A percentile compares a stretch with the other conserved stretches of the same genome.
phyloP scores from a whole-genome alignment of 192 early-diverging fungal species.

The Jimgerdemannia flammicorona region DNA sequence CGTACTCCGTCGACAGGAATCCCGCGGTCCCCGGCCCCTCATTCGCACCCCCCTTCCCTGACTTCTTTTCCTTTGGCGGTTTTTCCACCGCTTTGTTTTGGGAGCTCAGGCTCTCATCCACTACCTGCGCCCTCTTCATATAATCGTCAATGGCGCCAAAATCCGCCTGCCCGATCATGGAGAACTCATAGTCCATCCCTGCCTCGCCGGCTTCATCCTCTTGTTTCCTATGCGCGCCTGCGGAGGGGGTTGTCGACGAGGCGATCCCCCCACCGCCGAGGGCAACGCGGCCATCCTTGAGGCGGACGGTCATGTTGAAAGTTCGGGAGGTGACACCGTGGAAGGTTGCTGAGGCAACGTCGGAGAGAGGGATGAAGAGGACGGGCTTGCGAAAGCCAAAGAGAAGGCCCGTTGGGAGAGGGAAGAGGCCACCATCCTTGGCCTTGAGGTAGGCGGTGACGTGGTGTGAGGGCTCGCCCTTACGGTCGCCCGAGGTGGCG shows the following conservation, averaged over 20 bases:
- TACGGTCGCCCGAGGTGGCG: not conserved
- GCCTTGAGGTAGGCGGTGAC: constrained; percentile 26
- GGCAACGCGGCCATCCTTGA: constrained; percentile 1
- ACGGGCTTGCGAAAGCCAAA: constrained; percentile 54
- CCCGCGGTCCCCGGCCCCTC: no score
- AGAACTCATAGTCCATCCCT: constrained; percentile 17
- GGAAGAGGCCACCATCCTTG: constrained; percentile 36
- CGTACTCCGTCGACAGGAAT: constrained; percentile 4
- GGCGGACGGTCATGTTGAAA: constrained; percentile 28
- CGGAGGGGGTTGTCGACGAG: no score
- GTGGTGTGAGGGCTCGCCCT: no score
- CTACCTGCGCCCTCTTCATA: constrained; percentile 23
- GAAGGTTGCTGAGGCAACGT: constrained; percentile 28
- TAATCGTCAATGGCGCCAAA: constrained; percentile 33
- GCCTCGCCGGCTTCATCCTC: not conserved
- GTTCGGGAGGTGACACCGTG: constrained; percentile 33
- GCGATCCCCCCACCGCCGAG: no score
- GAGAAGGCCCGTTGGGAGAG: constrained; percentile 39
- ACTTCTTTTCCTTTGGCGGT: not conserved
- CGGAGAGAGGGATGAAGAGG: constrained; percentile 35
- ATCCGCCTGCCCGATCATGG: constrained; percentile 40
- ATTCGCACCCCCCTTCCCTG: not conserved
- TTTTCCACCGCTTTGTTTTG: constrained; percentile 11
- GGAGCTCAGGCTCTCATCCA: constrained; percentile 29
- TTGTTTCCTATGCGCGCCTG: no score